Evolutionary conservation across 805 yeast species (phyloP).

Genomic region (Metschnikowia noctiluminum): DNA sequence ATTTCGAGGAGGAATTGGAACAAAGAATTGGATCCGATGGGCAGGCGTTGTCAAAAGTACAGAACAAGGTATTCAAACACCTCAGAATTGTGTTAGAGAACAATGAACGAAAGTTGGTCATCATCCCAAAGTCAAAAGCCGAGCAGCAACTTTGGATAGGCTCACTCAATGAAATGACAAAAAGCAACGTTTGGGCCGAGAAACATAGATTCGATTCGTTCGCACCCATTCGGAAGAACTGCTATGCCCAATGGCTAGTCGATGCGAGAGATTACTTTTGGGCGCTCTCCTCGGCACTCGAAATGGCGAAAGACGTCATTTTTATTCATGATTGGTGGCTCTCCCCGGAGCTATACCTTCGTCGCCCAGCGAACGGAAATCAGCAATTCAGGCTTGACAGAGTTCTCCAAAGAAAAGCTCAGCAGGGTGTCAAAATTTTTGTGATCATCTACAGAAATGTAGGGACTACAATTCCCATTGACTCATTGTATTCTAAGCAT

Average conservation of each 20-base stretch:
- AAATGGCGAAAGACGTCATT: slow-evolving; percentile 89
- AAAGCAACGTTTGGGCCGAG: slow-evolving; percentile 67
- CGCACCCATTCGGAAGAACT: slow-evolving; percentile 85
- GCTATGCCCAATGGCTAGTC: slow-evolving; percentile 94
- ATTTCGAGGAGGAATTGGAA: slow-evolving; percentile 41
- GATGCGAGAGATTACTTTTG: slow-evolving; percentile 96
- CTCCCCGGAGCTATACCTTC: slow-evolving; percentile 85
- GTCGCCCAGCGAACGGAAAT: slow-evolving; percentile 93
- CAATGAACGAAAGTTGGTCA: slow-evolving; percentile 71
- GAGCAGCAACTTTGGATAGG: slow-evolving; percentile 72
- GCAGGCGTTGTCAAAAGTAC: slow-evolving; percentile 21
- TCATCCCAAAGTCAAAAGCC: slow-evolving; percentile 63
- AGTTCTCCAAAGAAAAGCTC: slow-evolving; percentile 81
- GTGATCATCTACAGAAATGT: slow-evolving; percentile 92
- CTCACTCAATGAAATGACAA: slow-evolving; percentile 67
- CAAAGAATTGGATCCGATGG: slow-evolving; percentile 22
- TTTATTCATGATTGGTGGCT: slow-evolving; percentile 99
- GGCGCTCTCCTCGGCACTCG: slow-evolving; percentile 90
- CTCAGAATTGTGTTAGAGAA: slow-evolving; percentile 58
- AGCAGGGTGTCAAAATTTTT: slow-evolving; percentile 90
- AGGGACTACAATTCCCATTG: slow-evolving; percentile 88
- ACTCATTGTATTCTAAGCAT: slow-evolving; percentile 91
- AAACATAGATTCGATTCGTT: slow-evolving; percentile 79
- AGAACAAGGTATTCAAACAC: slow-evolving; percentile 51
- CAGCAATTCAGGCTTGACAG: slow-evolving; percentile 93